Evolutionary conservation across 2,329 filamentous ascomycete species (phyloP).

Genomic region (Bipolaris zeicola): DNA sequence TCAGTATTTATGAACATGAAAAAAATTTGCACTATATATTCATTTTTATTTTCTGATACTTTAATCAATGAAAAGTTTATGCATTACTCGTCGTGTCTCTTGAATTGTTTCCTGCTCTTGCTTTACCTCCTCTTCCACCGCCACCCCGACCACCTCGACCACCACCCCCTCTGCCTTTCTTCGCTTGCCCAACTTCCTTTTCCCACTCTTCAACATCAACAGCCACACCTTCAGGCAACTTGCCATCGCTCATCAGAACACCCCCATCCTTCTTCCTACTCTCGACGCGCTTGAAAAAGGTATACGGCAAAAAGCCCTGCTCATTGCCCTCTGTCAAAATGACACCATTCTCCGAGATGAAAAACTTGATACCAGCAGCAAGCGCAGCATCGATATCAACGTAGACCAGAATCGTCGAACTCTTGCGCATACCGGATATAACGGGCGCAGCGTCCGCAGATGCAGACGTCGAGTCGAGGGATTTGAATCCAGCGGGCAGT

Average conservation of each 20-base stretch:
- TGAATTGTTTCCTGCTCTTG: conserved; percentile 30
- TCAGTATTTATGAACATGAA: not conserved
- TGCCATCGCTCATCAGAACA: conserved; percentile 73
- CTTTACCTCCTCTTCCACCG: conserved; percentile 22
- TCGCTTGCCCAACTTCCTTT: conserved; percentile 32
- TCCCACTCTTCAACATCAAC: conserved; percentile 47
- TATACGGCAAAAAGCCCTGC: conserved; percentile 45
- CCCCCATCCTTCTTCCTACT: conserved; percentile 65
- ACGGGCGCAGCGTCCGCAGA: conserved; percentile 55
- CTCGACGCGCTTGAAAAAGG: conserved; percentile 73
- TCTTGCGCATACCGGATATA: conserved; percentile 78
- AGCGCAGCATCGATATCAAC: conserved; percentile 73
- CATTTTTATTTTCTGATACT: not conserved
- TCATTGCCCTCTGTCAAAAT: conserved; percentile 57
- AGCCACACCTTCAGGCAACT: conserved; percentile 54
- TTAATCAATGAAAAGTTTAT: not conserved
- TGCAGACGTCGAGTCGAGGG: conserved; percentile 17
- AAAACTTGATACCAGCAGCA: conserved; percentile 68
- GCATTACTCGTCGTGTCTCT: conserved; percentile 28
- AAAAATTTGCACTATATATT: not conserved
- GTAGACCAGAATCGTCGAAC: conserved; percentile 69
- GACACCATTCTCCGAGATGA: conserved; percentile 61
- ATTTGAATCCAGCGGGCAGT: conserved; percentile 58
- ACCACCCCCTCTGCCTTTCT: conserved; percentile 30
- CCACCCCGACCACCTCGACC: conserved; percentile 27